Evolutionary conservation across 1,284 basidiomycete genomes (phyloP).

Genomic region (Neonothopanus nambi): DNA sequence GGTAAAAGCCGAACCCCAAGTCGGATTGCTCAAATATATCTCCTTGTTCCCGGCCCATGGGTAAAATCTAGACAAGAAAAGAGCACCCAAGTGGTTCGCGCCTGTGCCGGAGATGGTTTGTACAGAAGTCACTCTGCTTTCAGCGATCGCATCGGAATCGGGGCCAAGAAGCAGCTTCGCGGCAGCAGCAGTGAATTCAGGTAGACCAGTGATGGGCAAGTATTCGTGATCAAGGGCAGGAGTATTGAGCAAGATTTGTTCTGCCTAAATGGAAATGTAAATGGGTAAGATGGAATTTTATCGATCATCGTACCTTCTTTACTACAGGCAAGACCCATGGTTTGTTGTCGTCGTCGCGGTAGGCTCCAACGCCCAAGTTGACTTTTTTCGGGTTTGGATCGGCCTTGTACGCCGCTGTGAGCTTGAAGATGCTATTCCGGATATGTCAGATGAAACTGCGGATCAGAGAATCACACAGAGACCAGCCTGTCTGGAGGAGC

Average conservation of each 20-base stretch:
- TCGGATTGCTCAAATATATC: constrained; percentile 87
- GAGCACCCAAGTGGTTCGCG: constrained; percentile 89
- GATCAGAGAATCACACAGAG: constrained; percentile 6
- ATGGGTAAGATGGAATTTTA: constrained; percentile 12
- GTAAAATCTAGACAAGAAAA: constrained; percentile 90
- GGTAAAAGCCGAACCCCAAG: constrained; percentile 74
- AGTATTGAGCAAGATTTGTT: constrained; percentile 68
- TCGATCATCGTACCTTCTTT: constrained; percentile 64
- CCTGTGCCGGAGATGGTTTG: constrained; percentile 97
- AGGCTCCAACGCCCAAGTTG: constrained; percentile 91
- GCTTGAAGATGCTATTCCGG: constrained; percentile 80
- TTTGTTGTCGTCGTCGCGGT: constrained; percentile 83
- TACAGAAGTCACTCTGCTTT: constrained; percentile 72
- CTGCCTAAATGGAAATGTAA: constrained; percentile 54
- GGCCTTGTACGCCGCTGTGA: constrained; percentile 86
- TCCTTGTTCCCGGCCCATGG: constrained; percentile 65
- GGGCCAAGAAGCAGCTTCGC: constrained; percentile 81
- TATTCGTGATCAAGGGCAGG: constrained; percentile 90
- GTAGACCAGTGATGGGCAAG: constrained; percentile 86
- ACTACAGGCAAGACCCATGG: constrained; percentile 94
- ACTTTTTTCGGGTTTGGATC: constrained; percentile 83
- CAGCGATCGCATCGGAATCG: constrained; percentile 71
- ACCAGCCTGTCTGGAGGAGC: constrained; percentile 76
- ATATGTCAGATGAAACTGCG: constrained; percentile 6
- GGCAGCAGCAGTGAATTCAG: constrained; percentile 79